phyloP scores from a whole-genome alignment of 352 stramenopile species.

The Phytophthora tentaculata region DNA sequence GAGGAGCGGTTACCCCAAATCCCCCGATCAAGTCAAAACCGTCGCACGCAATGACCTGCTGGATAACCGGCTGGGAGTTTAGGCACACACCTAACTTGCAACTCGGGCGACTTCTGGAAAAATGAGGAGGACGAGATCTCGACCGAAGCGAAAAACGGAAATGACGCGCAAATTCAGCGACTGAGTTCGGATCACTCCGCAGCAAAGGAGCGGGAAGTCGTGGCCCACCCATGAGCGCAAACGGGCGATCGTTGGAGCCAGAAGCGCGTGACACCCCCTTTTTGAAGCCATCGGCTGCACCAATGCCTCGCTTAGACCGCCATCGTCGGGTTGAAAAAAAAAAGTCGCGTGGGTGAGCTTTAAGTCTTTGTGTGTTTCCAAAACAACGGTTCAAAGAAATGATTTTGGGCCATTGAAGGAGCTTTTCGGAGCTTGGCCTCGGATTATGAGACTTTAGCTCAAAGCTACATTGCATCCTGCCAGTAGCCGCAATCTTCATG shows the following conservation, averaged over 20 bases:
- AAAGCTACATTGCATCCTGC: background rate
- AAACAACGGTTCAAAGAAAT: too few relatives aligned
- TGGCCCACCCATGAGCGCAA: slow-evolving; percentile 14
- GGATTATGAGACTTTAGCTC: background rate
- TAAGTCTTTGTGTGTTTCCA: too few relatives aligned
- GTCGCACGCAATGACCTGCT: slow-evolving; percentile 36
- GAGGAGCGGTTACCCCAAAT: slow-evolving; percentile 25
- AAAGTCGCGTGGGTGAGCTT: background rate
- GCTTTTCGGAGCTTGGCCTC: background rate
- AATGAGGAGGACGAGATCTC: slow-evolving; percentile 1
- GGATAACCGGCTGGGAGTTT: slow-evolving; percentile 4
- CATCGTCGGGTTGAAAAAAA: slow-evolving; percentile 33
- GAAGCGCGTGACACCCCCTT: slow-evolving; percentile 15
- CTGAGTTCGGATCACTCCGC: slow-evolving; percentile 8
- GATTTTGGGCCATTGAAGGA: too few relatives aligned
- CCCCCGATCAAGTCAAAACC: slow-evolving; percentile 20
- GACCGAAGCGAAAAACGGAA: slow-evolving; percentile 27
- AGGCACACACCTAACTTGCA: slow-evolving; percentile 2
- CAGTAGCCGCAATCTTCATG: background rate
- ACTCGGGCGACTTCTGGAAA: background rate
- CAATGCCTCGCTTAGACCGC: background rate
- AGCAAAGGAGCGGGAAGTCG: slow-evolving; percentile 15
- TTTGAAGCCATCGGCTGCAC: slow-evolving; percentile 29
- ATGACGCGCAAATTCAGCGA: slow-evolving; percentile 8
- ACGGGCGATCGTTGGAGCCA: slow-evolving; percentile 10